Conservation (phyloP, 371 early-diverging fungal species). For the Fennellomyces sp. region DNA sequence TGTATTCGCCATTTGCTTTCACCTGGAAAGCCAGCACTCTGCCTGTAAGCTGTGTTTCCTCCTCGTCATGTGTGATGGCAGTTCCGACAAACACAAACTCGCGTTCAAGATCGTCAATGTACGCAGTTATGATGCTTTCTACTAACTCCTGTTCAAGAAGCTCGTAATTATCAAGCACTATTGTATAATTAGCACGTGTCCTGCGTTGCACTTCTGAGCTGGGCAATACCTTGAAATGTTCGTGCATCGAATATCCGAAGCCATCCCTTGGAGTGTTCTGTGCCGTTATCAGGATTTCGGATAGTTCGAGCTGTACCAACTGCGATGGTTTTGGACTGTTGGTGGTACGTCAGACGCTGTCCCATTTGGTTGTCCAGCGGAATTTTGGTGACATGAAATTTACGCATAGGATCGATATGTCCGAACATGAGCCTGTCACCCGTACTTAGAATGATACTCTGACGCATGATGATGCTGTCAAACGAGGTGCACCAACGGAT, state of each 20-base stretch:
- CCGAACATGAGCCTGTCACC: slow-evolving; percentile 69
- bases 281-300: slow-evolving; percentile 35
- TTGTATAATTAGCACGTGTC: not conserved
- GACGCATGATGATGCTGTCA: slow-evolving; percentile 47
- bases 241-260: slow-evolving; percentile 75
- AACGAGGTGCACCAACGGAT: slow-evolving; percentile 64
- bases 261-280: slow-evolving; percentile 48
- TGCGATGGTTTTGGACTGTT: slow-evolving; percentile 54
- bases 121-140: slow-evolving; percentile 35
- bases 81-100: slow-evolving; percentile 66
- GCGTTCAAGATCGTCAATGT: slow-evolving; percentile 31
- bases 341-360: slow-evolving; percentile 70
- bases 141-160: slow-evolving; percentile 50
- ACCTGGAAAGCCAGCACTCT: slow-evolving; percentile 62
- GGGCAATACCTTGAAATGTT: slow-evolving; percentile 76
- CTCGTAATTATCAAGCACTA: slow-evolving; percentile 19
- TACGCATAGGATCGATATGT: slow-evolving; percentile 75
- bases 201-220: not conserved
- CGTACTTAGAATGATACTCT: slow-evolving; percentile 67
- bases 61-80: slow-evolving; percentile 37
- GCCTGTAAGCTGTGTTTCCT: slow-evolving; percentile 55
- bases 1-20: slow-evolving; percentile 28
- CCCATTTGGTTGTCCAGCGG: slow-evolving; percentile 69
- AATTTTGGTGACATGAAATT: slow-evolving; percentile 79
- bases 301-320: slow-evolving; percentile 49